These are phyloP conservation scores for Acanthamoeba royreba DNA, from an alignment of 208 protist genomes.

Conservation along the genomic window DNA sequence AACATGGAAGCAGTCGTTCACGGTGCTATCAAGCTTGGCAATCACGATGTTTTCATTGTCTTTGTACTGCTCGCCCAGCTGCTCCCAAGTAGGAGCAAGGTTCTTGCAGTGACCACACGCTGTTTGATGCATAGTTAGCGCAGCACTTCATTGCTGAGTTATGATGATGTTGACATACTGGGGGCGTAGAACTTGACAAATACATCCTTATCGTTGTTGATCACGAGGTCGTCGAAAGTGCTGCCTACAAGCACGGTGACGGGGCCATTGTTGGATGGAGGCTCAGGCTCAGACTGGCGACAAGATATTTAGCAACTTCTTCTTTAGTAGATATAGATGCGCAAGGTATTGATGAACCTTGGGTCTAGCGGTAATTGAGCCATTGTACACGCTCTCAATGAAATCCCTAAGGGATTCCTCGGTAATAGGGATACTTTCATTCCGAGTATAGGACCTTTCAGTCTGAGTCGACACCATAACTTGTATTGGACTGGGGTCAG, in stretches of 20 bases:
- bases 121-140: neutral
- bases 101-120: slow-evolving; percentile 93
- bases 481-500: neutral
- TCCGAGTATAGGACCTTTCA: neutral
- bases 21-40: slow-evolving; percentile 74
- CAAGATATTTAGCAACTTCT: neutral
- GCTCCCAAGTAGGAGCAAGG: slow-evolving; percentile 62
- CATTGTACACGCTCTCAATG: neutral
- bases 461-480: neutral
- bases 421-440: neutral
- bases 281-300: slow-evolving; percentile 50
- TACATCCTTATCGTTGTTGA: slow-evolving; percentile 66
- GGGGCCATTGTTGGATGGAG: slow-evolving; percentile 52
- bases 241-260: slow-evolving; percentile 67
- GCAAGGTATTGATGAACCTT: neutral
- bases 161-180: slow-evolving; percentile 60
- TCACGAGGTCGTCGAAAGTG: slow-evolving; percentile 61
- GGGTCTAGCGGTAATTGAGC: slow-evolving; percentile 2
- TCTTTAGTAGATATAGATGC: slow-evolving; percentile 8
- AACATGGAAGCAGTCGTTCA: slow-evolving; percentile 68
- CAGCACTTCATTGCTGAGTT: no score
- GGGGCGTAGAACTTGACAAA: slow-evolving; percentile 93
- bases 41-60: slow-evolving; percentile 69
- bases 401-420: neutral
- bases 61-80: slow-evolving; percentile 64